phyloP scores from a whole-genome alignment of 2,329 filamentous ascomycete species.

The Pseudodiploospora longispora region DNA sequence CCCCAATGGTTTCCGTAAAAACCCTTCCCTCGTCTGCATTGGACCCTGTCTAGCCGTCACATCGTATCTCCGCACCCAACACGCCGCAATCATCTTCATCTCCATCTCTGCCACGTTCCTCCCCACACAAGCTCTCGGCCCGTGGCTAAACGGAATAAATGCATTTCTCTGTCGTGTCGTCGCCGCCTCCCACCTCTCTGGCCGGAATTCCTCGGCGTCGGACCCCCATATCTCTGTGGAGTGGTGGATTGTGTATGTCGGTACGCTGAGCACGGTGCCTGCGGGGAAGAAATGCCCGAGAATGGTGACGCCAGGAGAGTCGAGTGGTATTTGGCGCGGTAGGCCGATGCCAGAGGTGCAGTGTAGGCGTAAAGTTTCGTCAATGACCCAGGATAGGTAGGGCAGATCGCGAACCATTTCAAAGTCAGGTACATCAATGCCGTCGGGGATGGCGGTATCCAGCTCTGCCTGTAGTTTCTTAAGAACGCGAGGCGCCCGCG shows the following conservation, averaged over 20 bases:
- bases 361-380: conserved; percentile 80
- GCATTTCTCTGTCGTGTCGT: conserved; percentile 63
- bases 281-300: conserved; percentile 61
- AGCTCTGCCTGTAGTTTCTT: conserved; percentile 67
- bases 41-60: conserved; percentile 45
- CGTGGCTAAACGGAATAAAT: conserved; percentile 68
- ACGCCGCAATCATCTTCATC: conserved; percentile 67
- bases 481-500: conserved; percentile 62
- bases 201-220: conserved; percentile 62
- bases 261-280: conserved; percentile 70
- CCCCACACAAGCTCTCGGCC: conserved; percentile 64
- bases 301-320: conserved; percentile 56
- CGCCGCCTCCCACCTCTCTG: conserved; percentile 61
- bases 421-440: conserved; percentile 58
- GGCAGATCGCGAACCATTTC: conserved; percentile 66
- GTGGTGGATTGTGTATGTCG: conserved; percentile 77
- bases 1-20: conserved; percentile 69
- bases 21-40: conserved; percentile 73
- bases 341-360: conserved; percentile 80
- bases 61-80: conserved; percentile 48
- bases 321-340: conserved; percentile 61
- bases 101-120: conserved; percentile 87
- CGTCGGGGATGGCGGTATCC: conserved; percentile 57
- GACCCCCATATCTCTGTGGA: conserved; percentile 63
- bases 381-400: conserved; percentile 69